phyloP scores from a whole-genome alignment of 2,329 filamentous ascomycete genomes.

The Monosporascus cannonballus region DNA sequence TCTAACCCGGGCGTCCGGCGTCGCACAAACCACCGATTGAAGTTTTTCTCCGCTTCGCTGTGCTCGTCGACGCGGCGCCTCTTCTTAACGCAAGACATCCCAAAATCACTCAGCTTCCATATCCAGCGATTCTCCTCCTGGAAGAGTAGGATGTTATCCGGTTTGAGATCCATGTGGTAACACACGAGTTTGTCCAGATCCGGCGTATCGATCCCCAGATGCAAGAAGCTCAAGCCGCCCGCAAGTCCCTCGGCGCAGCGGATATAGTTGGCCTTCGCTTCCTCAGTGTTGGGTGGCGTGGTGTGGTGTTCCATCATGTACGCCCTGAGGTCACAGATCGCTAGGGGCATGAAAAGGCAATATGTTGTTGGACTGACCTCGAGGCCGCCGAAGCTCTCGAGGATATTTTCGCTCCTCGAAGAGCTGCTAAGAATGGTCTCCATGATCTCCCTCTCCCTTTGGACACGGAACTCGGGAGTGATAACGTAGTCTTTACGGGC shows the following conservation, averaged over 20 bases:
- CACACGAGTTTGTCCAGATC: slow-evolving; percentile 26
- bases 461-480: slow-evolving; percentile 13
- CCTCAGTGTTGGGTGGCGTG: slow-evolving; percentile 8
- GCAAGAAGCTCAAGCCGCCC: slow-evolving; percentile 30
- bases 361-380: slow-evolving; percentile 24
- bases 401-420: slow-evolving; percentile 27
- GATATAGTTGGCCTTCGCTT: slow-evolving; percentile 22
- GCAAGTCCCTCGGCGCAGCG: slow-evolving; percentile 25
- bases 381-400: slow-evolving; percentile 30
- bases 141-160: slow-evolving; percentile 30
- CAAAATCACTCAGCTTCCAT: slow-evolving; percentile 39
- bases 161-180: slow-evolving; percentile 36
- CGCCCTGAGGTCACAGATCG: slow-evolving; percentile 29
- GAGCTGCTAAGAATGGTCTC: slow-evolving; percentile 27
- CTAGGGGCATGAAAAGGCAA: slow-evolving; percentile 35
- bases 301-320: slow-evolving; percentile 26
- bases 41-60: slow-evolving; percentile 20
- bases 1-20: slow-evolving; percentile 11
- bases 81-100: slow-evolving; percentile 31
- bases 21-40: slow-evolving; percentile 22
- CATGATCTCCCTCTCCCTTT: slow-evolving; percentile 28
- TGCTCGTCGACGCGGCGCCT: slow-evolving; percentile 8
- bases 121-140: slow-evolving; percentile 12
- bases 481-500: slow-evolving; percentile 33
- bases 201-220: slow-evolving; percentile 25